Conservation (phyloP, 2,329 filamentous ascomycete genomes). For the Exophiala viscosa region DNA sequence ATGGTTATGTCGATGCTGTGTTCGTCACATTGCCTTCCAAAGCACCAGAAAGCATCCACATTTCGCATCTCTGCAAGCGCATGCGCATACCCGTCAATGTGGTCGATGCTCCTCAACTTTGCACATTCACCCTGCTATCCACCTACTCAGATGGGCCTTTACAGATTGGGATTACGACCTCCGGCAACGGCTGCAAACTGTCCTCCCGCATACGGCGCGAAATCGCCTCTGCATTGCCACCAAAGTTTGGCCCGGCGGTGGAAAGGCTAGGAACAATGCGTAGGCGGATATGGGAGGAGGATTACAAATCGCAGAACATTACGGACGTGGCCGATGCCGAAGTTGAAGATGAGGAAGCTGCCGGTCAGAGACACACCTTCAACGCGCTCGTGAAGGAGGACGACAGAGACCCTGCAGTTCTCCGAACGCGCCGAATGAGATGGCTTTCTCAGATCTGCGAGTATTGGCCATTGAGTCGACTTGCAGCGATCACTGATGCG, state of each 20-base stretch:
- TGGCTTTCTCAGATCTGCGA: slow-evolving; percentile 97
- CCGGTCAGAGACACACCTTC: slow-evolving; percentile 71
- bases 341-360: slow-evolving; percentile 48
- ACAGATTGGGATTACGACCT: slow-evolving; percentile 93
- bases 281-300: slow-evolving; percentile 69
- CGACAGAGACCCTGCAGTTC: slow-evolving; percentile 63
- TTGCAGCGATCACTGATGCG: slow-evolving; percentile 73
- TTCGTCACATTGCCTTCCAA: slow-evolving; percentile 68
- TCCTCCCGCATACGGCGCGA: slow-evolving; percentile 85
- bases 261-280: slow-evolving; percentile 71
- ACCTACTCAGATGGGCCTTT: slow-evolving; percentile 86
- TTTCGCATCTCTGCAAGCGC: slow-evolving; percentile 71
- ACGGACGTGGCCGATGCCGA: slow-evolving; percentile 43
- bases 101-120: slow-evolving; percentile 78
- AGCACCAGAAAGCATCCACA: slow-evolving; percentile 52
- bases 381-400: slow-evolving; percentile 72
- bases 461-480: slow-evolving; percentile 87
- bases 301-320: slow-evolving; percentile 46
- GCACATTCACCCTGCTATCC: slow-evolving; percentile 84
- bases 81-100: slow-evolving; percentile 91
- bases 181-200: slow-evolving; percentile 89
- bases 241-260: slow-evolving; percentile 71
- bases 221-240: slow-evolving; percentile 74
- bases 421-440: slow-evolving; percentile 76
- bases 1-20: slow-evolving; percentile 78